Evolutionary conservation across 1,284 basidiomycete species (phyloP).

Genomic region (Ustilago nuda): DNA sequence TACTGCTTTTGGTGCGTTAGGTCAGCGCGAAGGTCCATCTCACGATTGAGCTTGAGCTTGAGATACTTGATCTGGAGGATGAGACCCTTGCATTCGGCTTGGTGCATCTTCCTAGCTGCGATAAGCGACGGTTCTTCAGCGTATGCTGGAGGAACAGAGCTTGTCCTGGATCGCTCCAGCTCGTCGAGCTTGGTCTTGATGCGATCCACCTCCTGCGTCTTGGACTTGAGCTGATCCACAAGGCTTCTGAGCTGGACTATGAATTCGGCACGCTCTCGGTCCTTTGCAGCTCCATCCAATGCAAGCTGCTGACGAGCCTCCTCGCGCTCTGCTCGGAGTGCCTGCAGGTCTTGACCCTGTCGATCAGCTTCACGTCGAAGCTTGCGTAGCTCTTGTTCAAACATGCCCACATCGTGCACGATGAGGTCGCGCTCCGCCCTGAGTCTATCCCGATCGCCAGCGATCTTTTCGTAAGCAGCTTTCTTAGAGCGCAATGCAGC

Average conservation of each 20-base stretch:
- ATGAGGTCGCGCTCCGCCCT: constrained; percentile 47
- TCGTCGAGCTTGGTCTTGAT: constrained; percentile 44
- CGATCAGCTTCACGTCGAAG: constrained; percentile 47
- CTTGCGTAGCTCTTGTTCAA: constrained; percentile 49
- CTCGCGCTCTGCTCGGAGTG: constrained; percentile 41
- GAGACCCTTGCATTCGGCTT: constrained; percentile 85
- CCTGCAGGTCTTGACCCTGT: constrained; percentile 52
- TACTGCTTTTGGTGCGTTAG: constrained; percentile 82
- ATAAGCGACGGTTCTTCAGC: constrained; percentile 24
- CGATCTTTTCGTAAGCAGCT: constrained; percentile 32
- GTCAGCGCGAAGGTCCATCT: constrained; percentile 82
- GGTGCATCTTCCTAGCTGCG: constrained; percentile 73
- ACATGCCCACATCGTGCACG: constrained; percentile 50
- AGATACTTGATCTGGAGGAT: constrained; percentile 89
- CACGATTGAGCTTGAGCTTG: constrained; percentile 88
- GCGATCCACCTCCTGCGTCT: constrained; percentile 29
- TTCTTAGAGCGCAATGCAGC: constrained; percentile 42
- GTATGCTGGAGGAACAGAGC: constrained; percentile 19
- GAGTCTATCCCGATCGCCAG: constrained; percentile 51
- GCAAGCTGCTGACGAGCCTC: constrained; percentile 23
- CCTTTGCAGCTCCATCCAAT: constrained; percentile 24
- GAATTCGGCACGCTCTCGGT: constrained; percentile 30
- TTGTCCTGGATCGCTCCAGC: constrained; percentile 16
- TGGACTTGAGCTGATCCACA: constrained; percentile 40
- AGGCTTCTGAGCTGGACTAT: constrained; percentile 32